Evolutionary conservation across 2,329 filamentous ascomycete genomes (phyloP), one percentile per base, ranked within the genome.

Genomic region (Calonectria montana): DNA sequence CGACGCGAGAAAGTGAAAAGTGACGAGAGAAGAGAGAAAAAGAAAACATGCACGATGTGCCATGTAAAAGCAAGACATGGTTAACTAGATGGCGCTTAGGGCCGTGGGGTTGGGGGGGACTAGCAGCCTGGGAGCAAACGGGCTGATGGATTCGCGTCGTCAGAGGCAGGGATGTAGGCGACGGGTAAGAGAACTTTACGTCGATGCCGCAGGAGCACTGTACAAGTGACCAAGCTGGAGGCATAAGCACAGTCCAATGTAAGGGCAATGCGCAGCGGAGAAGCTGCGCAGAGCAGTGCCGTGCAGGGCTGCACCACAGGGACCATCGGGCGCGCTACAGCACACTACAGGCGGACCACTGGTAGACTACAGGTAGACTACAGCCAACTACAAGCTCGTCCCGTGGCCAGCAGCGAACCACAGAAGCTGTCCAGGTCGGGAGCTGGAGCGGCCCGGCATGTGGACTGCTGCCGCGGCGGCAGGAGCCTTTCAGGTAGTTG

Each of bases 1-100:
- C 45, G 47, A 64, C 48, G 45, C 45, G 69, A 47, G 70, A 69
- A 75, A 72, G 70, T 70, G 72, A 75, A 10, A 75, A 70, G 47
- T 70, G 61, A 68, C 45, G 31, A 57, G 37, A 64, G 41, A 62
- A 59, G 41, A 59, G 64, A 41, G 50, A 70, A 76, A 71, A 73
- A 70, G 63, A 31, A 74, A 76, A 63, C 57, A 63, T 70, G 59
- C 35, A 41, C 65, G 53, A 59, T 47, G 57, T 67, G 43, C 57
- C 53, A 72, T 59, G 65, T 23, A n/a, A 31, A 15, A 63, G 45
- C 70, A 69, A 79, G 75, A 75, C 72, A 75, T 71, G 59, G 37
- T 69, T 73, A 69, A 69, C 70, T 72, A 5, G 39, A 75, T 72
- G 67, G 45, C 62, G 67, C 57, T 55, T 73, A 73, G 35, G 50